Evolutionary conservation across 352 stramenopile species (phyloP).

Genomic region (Phytophthora pini): DNA sequence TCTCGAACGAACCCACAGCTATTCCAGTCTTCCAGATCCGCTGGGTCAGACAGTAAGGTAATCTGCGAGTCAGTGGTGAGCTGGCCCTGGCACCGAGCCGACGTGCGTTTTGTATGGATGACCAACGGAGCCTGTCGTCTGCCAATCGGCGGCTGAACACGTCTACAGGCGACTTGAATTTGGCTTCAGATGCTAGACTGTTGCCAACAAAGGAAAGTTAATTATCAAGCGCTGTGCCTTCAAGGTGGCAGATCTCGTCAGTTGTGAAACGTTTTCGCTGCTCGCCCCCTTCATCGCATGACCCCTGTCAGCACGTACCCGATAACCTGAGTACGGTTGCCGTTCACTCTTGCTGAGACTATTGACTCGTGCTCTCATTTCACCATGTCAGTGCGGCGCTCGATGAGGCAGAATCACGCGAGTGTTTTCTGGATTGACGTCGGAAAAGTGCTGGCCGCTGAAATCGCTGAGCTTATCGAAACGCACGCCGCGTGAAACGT

Average conservation of each 20-base stretch:
- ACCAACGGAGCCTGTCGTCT: too few relatives aligned
- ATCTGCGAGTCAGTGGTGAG: too few relatives aligned
- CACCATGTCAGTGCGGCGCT: neutral
- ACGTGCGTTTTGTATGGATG: too few relatives aligned
- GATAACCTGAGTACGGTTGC: too few relatives aligned
- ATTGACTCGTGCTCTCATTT: neutral
- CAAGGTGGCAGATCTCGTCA: conserved; percentile 3
- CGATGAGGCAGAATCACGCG: neutral
- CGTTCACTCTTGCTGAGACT: too few relatives aligned
- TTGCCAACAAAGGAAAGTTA: neutral
- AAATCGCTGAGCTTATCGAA: neutral
- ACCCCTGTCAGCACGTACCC: neutral
- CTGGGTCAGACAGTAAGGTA: too few relatives aligned
- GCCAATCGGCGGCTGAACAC: too few relatives aligned
- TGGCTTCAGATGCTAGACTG: too few relatives aligned
- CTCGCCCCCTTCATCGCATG: neutral
- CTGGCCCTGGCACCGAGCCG: too few relatives aligned
- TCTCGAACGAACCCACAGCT: neutral
- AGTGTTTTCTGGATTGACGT: conserved; percentile 16
- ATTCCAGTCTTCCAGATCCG: too few relatives aligned
- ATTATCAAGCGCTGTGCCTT: neutral
- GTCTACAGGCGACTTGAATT: too few relatives aligned
- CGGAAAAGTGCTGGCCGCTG: conserved; percentile 14
- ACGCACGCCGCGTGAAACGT: conserved; percentile 1
- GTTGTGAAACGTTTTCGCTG: conserved; percentile 9